These are phyloP conservation scores for Fraxinus albicans DNA, from an alignment of 305 asterid genomes.

Conservation along the genomic window DNA sequence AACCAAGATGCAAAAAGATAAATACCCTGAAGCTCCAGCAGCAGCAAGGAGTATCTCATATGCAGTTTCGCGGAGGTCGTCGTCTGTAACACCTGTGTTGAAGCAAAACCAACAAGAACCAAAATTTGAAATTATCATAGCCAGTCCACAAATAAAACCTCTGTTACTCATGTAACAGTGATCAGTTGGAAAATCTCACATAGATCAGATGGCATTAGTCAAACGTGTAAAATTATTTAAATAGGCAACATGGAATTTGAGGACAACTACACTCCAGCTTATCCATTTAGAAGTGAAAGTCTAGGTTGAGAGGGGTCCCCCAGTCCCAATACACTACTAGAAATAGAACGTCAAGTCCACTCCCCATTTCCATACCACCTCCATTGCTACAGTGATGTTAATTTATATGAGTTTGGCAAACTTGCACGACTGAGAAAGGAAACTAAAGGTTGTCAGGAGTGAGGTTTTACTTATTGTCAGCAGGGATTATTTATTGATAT, in stretches of 20 bases:
- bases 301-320: not conserved
- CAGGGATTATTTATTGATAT: not conserved
- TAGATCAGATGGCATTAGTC: not conserved
- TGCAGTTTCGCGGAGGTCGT: conserved; percentile 95
- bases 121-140: not conserved
- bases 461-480: not conserved
- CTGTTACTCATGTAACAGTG: not conserved
- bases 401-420: not conserved
- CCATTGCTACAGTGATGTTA: not conserved
- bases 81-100: conserved; percentile 71
- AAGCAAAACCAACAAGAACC: conserved; percentile 9
- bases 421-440: not conserved
- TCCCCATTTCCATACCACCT: not conserved
- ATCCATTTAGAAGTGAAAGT: not conserved
- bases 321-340: not conserved
- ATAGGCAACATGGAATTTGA: not conserved
- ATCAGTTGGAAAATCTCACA: not conserved
- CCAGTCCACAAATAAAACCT: not conserved
- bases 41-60: conserved; percentile 94
- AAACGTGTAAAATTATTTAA: not conserved
- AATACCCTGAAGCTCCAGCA: conserved; percentile 99
- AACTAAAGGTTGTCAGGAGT: not conserved
- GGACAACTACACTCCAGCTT: not conserved
- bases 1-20: conserved; percentile 10
- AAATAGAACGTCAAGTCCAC: not conserved